Percentiles rank a stretch among this genome's conserved stretches.
phyloP scores from a whole-genome alignment of 805 yeast genomes.

The Candida dajiaensis region DNA sequence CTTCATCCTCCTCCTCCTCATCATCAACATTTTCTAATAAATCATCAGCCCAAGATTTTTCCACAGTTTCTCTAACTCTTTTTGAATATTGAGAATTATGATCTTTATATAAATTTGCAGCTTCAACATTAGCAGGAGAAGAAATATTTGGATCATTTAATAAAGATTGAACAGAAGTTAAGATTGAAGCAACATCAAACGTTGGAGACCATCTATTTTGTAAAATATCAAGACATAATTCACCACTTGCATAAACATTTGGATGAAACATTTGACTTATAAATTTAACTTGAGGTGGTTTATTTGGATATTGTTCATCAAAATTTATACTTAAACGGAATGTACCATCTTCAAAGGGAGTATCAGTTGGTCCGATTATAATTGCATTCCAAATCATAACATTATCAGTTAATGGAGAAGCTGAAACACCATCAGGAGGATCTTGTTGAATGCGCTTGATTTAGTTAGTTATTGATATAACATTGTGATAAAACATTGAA shows the following conservation, averaged over 20 bases:
- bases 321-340: slow-evolving; percentile 81
- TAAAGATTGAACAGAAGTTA: slow-evolving; percentile 87
- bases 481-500: too few species aligned
- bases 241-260: slow-evolving; percentile 93
- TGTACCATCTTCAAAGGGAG: slow-evolving; percentile 98
- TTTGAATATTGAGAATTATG: slow-evolving; percentile 89
- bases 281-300: slow-evolving; percentile 91
- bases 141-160: slow-evolving; percentile 94
- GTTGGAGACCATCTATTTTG: slow-evolving; percentile 99
- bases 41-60: slow-evolving; percentile 87
- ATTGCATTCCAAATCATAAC: slow-evolving; percentile 98
- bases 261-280: slow-evolving; percentile 96
- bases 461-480: too few species aligned
- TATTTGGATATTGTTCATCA: slow-evolving; percentile 96
- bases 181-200: slow-evolving; percentile 91
- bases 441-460: slow-evolving; percentile 97
- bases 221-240: slow-evolving; percentile 88
- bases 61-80: slow-evolving; percentile 92
- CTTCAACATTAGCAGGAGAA: slow-evolving; percentile 97
- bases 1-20: slow-evolving; percentile 28
- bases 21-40: slow-evolving; percentile 50
- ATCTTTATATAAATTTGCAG: slow-evolving; percentile 91
- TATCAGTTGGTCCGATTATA: slow-evolving; percentile 94
- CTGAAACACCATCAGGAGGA: slow-evolving; percentile 97
- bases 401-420: slow-evolving; percentile 94